A percentile compares a stretch with the other conserved stretches of the same genome.
Evolutionary conservation across 2,329 filamentous ascomycete genomes (phyloP).

Genomic region (Claviceps spartinae): DNA sequence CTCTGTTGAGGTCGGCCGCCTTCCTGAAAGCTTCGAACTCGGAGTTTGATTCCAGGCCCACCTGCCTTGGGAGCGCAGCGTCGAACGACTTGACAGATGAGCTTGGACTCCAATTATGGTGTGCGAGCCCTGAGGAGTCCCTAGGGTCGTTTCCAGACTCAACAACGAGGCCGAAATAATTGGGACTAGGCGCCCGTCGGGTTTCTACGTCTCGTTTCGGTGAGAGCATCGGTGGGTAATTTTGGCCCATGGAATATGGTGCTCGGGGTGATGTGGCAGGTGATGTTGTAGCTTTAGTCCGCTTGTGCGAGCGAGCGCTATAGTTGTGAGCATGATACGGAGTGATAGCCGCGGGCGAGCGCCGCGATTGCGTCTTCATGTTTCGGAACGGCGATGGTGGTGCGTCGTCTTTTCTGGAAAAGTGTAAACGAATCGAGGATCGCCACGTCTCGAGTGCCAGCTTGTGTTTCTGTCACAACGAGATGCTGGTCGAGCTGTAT

Average conservation of each 20-base stretch:
- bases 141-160: conserved; percentile 47
- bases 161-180: conserved; percentile 71
- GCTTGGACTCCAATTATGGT: conserved; percentile 62
- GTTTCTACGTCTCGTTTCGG: conserved; percentile 22
- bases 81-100: conserved; percentile 58
- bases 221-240: conserved; percentile 37
- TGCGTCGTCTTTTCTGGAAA: conserved; percentile 18
- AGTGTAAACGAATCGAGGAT: not conserved
- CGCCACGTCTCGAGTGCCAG: not conserved
- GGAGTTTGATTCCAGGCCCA: conserved; percentile 62
- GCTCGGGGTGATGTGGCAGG: conserved; percentile 38
- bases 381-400: conserved; percentile 23
- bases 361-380: conserved; percentile 32
- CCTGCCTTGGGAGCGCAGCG: conserved; percentile 51
- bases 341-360: conserved; percentile 20
- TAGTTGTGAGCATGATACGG: conserved; percentile 26
- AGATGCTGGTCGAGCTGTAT: not conserved
- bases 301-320: conserved; percentile 24
- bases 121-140: conserved; percentile 49
- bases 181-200: conserved; percentile 51
- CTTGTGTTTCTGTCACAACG: not conserved
- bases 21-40: conserved; percentile 71
- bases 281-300: conserved; percentile 34
- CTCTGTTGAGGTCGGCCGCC: conserved; percentile 53
- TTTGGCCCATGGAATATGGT: conserved; percentile 41